Base-by-base conservation (phyloP, 225 moss, liverwort and hornwort genomes). In the Bryum argenteum region DNA sequence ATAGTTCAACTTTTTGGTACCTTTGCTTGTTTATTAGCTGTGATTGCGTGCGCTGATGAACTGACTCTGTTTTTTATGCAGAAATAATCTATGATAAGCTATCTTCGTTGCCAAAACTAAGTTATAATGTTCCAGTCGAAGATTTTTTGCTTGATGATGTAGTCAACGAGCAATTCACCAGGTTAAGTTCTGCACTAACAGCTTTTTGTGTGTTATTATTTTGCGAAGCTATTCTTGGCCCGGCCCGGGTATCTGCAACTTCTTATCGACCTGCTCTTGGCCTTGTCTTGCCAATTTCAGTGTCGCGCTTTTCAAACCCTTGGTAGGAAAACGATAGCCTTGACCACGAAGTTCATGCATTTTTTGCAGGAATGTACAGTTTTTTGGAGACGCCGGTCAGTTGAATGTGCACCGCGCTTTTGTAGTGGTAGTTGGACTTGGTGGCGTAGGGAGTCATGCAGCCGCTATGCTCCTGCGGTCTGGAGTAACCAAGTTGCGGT, bases 371-470 rank as follows among this genome's bases (percentile, higher is more conserved):
- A 98, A 98, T 64, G 82, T 84, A 23, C 98, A 98, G 50, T 98
- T 98, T 61, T 98, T 94, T 70, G 94, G 98, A 68, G 87, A 89
- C 74, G 94, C 87, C 54, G 94, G 98, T 38, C 98, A 94, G 77
- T 81, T 82, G 79, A 92, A 94, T 77, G 91, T 98, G 45, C 94
- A 98, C 79, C 75, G 89, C 60, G 81, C 98, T 42, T 87, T 98
- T 78, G 92, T 98, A 52, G 89, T 92, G 51, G 89, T 98, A 43
- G 88, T 98, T 69, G 98, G 98, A 44, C 88, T 98, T 71, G 98
- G 98, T 64, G 98, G 98, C 58, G 98, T 98, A 16, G 98, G 98
- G 62, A 98, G 98, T 66, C 98, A 98, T 82, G 98, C 98, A 69
- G 91, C 98, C 48, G 87, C 88, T 60, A 98, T 98, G 98, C 91